phyloP scores from a whole-genome alignment of 805 yeast genomes.

The Starmerella kuoi region DNA sequence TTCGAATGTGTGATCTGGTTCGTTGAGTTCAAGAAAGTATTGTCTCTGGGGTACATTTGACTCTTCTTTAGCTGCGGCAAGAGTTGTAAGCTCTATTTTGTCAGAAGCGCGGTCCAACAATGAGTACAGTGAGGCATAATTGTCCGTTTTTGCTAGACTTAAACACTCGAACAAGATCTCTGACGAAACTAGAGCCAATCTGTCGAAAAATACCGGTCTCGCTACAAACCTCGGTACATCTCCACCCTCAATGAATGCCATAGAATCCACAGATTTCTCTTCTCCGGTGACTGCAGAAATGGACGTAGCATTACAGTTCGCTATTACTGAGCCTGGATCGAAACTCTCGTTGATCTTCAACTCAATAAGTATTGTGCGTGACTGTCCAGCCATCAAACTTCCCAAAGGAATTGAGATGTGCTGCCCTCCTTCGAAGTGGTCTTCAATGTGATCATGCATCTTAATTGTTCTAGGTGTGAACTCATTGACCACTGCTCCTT shows the following conservation, averaged over 20 bases:
- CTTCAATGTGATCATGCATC: not conserved
- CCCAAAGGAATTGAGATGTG: conserved; percentile 1
- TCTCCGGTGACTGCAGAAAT: conserved; percentile 2
- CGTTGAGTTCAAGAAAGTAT: not conserved
- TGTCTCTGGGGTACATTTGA: not conserved
- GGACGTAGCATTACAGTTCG: not conserved
- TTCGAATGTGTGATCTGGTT: not conserved
- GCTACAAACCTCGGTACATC: not conserved
- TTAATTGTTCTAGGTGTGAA: not conserved
- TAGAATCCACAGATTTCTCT: not conserved
- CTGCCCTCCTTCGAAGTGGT: not conserved
- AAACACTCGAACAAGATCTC: conserved; percentile 3
- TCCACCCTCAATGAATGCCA: not conserved
- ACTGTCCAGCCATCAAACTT: conserved; percentile 10
- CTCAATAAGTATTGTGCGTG: conserved; percentile 5
- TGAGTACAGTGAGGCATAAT: not conserved
- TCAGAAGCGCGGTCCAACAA: conserved; percentile 1
- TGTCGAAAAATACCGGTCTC: conserved; percentile 6
- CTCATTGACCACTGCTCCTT: not conserved
- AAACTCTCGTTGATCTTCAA: not conserved
- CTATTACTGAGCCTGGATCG: not conserved
- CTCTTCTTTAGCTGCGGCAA: not conserved
- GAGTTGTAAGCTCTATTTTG: not conserved
- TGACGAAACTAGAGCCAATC: conserved; percentile 1
- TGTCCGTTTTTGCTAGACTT: not conserved